These are phyloP conservation scores for Erythrobasidium hasegawianum DNA, from an alignment of 1,284 basidiomycete genomes.

Conservation along the genomic window DNA sequence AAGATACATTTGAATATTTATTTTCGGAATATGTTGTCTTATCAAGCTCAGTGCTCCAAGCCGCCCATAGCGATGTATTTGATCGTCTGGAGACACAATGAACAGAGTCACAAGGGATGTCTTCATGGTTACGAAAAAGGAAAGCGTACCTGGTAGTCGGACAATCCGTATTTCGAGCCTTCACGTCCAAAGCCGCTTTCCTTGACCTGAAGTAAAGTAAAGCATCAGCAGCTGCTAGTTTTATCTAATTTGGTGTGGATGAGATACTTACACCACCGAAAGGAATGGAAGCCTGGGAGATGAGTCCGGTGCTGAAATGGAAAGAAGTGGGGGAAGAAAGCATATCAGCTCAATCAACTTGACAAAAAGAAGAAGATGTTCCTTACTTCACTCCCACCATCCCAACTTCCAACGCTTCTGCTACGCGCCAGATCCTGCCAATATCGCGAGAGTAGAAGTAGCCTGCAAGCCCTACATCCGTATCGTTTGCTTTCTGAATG, in stretches of 20 bases:
- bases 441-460: constrained; percentile 82
- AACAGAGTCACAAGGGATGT: background rate
- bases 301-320: constrained; percentile 71
- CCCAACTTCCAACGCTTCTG: constrained; percentile 91
- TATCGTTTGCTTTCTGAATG: constrained; percentile 75
- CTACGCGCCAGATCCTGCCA: constrained; percentile 90
- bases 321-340: constrained; percentile 4
- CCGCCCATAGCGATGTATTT: constrained; percentile 34
- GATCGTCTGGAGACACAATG: constrained; percentile 13
- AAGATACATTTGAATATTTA: too few relatives aligned
- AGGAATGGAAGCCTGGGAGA: constrained; percentile 76
- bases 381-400: constrained; percentile 63
- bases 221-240: too few relatives aligned
- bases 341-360: constrained; percentile 39
- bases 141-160: constrained; percentile 29
- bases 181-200: constrained; percentile 66
- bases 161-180: constrained; percentile 43
- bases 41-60: constrained; percentile 14
- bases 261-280: constrained; percentile 82
- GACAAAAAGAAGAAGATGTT: background rate
- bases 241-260: too few relatives aligned
- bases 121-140: too few relatives aligned
- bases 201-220: constrained; percentile 58
- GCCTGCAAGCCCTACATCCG: constrained; percentile 81
- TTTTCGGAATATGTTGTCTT: background rate